Evolutionary conservation across 169 alveolate species (phyloP).

Genomic region (Eimeria sp.): DNA sequence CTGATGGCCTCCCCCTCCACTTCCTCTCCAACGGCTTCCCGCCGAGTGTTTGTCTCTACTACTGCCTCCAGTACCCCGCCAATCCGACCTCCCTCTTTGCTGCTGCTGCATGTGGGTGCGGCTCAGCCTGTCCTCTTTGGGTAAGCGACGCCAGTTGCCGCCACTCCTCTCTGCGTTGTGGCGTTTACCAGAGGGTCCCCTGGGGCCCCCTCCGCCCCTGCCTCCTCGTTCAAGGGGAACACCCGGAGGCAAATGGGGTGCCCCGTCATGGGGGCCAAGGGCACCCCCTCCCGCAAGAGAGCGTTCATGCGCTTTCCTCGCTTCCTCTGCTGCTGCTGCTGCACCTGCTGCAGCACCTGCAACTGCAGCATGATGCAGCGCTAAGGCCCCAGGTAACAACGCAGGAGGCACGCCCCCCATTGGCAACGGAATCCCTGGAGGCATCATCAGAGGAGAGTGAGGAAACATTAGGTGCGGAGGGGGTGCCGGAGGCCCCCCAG

Average conservation of each 20-base stretch:
- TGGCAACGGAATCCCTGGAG: constrained; percentile 48
- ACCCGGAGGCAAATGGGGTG: constrained; percentile 9
- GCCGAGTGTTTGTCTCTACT: neutral
- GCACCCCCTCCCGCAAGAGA: neutral
- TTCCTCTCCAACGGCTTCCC: constrained; percentile 1
- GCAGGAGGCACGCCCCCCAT: constrained; percentile 63
- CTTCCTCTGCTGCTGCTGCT: constrained; percentile 76
- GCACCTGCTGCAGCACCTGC: constrained; percentile 74
- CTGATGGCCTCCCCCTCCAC: neutral
- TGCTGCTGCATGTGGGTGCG: neutral
- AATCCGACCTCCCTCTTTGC: constrained; percentile 1
- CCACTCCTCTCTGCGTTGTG: neutral
- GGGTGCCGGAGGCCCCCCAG: constrained; percentile 8
- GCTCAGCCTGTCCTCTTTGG: neutral
- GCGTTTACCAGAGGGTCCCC: constrained; percentile 49
- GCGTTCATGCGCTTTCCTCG: constrained; percentile 31
- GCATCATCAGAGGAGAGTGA: constrained; percentile 42
- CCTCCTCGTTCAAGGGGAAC: neutral
- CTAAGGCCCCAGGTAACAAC: constrained; percentile 63
- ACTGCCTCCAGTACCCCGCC: constrained; percentile 17
- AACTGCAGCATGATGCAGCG: constrained; percentile 68
- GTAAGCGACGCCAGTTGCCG: constrained; percentile 20
- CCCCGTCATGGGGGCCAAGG: neutral
- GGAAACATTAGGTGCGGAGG: constrained; percentile 47
- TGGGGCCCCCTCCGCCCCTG: neutral